Percentiles rank a stretch among this genome's conserved stretches.
phyloP scores from a whole-genome alignment of 2,329 filamentous ascomycete genomes.

The Aspergillus sojae region DNA sequence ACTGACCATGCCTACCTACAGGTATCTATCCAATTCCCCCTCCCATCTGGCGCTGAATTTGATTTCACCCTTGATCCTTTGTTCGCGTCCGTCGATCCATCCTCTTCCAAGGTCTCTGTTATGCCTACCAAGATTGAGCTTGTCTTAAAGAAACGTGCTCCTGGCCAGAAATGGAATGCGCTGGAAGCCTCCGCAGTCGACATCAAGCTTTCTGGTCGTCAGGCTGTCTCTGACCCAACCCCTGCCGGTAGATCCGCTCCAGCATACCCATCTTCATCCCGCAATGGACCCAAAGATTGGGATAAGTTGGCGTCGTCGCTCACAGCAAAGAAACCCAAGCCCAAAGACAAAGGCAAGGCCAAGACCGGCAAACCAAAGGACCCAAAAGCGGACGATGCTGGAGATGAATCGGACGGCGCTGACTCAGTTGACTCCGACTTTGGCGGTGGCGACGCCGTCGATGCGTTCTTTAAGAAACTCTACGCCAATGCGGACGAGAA shows the following conservation, averaged over 20 bases:
- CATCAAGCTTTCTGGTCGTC: constrained; percentile 24
- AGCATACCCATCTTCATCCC: constrained; percentile 84
- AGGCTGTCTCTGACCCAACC: constrained; percentile 14
- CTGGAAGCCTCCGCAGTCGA: constrained; percentile 53
- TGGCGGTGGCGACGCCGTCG: constrained; percentile 64
- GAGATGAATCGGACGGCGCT: constrained; percentile 59
- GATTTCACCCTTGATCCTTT: constrained; percentile 68
- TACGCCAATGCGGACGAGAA: constrained; percentile 78
- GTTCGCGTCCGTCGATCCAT: constrained; percentile 65
- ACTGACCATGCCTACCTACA: constrained; percentile 29
- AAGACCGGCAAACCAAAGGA: constrained; percentile 30
- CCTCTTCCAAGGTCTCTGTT: constrained; percentile 64
- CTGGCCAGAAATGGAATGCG: constrained; percentile 69
- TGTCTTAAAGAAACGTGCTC: constrained; percentile 65
- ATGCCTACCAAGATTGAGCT: constrained; percentile 81
- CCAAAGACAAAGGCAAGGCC: constrained; percentile 31
- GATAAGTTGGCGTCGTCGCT: constrained; percentile 69
- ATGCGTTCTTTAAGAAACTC: constrained; percentile 86
- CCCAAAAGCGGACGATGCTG: constrained; percentile 39
- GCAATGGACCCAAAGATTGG: constrained; percentile 85
- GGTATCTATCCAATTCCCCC: constrained; percentile 62
- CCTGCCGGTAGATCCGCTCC: constrained; percentile 48
- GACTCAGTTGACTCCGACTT: constrained; percentile 45
- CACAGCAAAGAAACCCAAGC: constrained; percentile 39
- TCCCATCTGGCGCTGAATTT: constrained; percentile 56